Percentiles rank a stretch among this genome's conserved stretches.
These are phyloP conservation scores for Claviceps pusilla DNA, from an alignment of 2,329 filamentous ascomycete genomes.

Conservation along the genomic window DNA sequence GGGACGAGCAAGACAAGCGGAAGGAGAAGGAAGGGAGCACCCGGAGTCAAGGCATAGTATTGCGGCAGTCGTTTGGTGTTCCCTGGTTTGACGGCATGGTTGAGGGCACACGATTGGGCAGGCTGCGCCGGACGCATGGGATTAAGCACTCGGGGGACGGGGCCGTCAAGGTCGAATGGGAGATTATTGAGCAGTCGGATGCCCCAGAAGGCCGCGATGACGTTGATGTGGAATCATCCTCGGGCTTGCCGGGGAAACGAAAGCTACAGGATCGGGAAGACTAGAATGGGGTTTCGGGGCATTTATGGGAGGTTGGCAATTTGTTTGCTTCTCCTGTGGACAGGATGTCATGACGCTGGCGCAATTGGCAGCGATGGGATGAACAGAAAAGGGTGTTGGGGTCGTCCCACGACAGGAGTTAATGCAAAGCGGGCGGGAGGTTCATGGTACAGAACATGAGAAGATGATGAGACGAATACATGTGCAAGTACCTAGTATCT, in stretches of 20 bases:
- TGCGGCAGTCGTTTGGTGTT: slow-evolving; percentile 50
- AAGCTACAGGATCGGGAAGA: slow-evolving; percentile 32
- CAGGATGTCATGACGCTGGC: background rate
- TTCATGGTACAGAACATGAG: no score
- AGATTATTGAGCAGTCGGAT: slow-evolving; percentile 60
- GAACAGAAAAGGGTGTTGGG: no score
- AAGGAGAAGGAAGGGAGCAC: slow-evolving; percentile 16
- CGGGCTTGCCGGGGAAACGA: slow-evolving; percentile 31
- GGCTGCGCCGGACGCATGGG: slow-evolving; percentile 46
- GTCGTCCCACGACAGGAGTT: no score
- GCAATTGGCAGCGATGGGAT: background rate
- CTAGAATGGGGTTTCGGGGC: background rate
- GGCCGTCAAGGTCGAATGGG: slow-evolving; percentile 60
- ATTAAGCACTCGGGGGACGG: slow-evolving; percentile 43
- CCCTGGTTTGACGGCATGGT: slow-evolving; percentile 81
- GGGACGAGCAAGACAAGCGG: slow-evolving; percentile 11
- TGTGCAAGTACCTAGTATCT: no score
- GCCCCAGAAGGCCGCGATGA: slow-evolving; percentile 19
- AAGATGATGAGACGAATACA: no score
- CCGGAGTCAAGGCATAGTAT: slow-evolving; percentile 15
- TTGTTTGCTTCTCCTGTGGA: background rate
- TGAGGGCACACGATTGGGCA: slow-evolving; percentile 57
- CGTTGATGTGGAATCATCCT: slow-evolving; percentile 19
- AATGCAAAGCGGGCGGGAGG: no score
- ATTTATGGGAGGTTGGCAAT: background rate